Evolutionary conservation across 129 eudicot species (phyloP).

Genomic region (Kitagawia praeruptora): DNA sequence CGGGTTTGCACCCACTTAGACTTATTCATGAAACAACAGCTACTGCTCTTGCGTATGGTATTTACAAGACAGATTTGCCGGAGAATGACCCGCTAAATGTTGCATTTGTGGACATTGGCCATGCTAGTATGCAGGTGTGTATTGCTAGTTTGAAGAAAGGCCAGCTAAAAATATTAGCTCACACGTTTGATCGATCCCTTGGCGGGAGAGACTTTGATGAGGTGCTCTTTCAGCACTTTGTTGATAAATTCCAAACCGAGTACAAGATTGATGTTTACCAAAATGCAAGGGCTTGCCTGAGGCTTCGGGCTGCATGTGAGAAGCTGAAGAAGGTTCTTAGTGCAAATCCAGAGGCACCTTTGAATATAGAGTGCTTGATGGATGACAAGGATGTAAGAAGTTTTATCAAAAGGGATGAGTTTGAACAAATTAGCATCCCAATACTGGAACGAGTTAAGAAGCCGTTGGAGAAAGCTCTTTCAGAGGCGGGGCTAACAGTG

Average conservation of each 20-base stretch:
- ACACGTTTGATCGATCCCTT: constrained; percentile 67
- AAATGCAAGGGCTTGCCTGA: constrained; percentile 80
- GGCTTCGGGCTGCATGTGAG: constrained; percentile 84
- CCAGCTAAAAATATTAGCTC: constrained; percentile 67
- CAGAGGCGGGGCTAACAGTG: constrained; percentile 59
- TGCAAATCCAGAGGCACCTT: constrained; percentile 87
- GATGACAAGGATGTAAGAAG: constrained; percentile 92
- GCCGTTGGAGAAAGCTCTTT: constrained; percentile 87
- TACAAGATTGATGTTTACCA: constrained; percentile 80
- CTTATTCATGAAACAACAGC: constrained; percentile 93
- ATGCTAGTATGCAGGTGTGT: constrained; percentile 95
- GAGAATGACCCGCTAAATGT: constrained; percentile 76
- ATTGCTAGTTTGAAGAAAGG: constrained; percentile 95
- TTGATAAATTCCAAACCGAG: constrained; percentile 67
- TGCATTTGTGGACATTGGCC: constrained; percentile 89
- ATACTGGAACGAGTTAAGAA: constrained; percentile 83
- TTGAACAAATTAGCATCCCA: constrained; percentile 72
- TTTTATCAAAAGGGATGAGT: constrained; percentile 78
- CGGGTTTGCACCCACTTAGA: constrained; percentile 79
- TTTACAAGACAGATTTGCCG: constrained; percentile 82
- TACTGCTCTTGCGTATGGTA: constrained; percentile 91
- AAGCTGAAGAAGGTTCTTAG: constrained; percentile 84
- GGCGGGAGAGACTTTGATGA: constrained; percentile 97
- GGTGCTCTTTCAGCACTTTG: constrained; percentile 68
- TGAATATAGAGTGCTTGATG: constrained; percentile 92